Percentiles rank a stretch among this genome's conserved stretches.
These are phyloP conservation scores for Populus tremula DNA, from an alignment of 345 rosid genomes.

Conservation along the genomic window DNA sequence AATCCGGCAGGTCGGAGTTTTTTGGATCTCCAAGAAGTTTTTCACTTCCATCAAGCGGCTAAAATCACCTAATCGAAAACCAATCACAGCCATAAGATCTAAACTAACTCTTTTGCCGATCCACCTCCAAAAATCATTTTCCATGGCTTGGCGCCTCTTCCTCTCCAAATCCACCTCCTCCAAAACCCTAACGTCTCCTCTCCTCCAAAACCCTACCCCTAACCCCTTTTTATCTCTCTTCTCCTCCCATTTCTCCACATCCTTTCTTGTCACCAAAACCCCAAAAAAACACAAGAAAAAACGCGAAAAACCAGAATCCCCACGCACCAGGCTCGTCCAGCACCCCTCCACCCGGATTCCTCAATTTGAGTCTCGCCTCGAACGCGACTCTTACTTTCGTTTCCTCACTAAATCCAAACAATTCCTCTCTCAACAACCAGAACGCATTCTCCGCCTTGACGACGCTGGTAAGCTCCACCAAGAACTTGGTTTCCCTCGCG, in stretches of 20 bases:
- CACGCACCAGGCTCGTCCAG: slow-evolving; percentile 63
- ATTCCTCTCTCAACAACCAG: slow-evolving; percentile 65
- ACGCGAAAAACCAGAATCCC: slow-evolving; percentile 57
- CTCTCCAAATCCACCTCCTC: slow-evolving; percentile 10
- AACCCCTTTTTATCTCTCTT: background rate
- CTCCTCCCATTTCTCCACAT: slow-evolving; percentile 56
- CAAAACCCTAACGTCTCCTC: slow-evolving; percentile 26
- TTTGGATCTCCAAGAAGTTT: background rate
- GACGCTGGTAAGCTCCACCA: slow-evolving; percentile 83
- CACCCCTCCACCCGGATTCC: slow-evolving; percentile 44
- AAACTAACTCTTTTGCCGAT: too few relatives aligned
- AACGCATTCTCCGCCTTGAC: slow-evolving; percentile 60
- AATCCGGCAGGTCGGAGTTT: slow-evolving; percentile 75
- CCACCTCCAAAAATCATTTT: background rate
- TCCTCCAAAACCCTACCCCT: slow-evolving; percentile 19
- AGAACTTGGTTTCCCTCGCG: slow-evolving; percentile 88
- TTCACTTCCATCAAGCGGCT: background rate
- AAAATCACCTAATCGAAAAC: background rate
- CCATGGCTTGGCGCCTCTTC: slow-evolving; percentile 34
- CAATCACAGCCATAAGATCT: background rate
- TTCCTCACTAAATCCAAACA: slow-evolving; percentile 61
- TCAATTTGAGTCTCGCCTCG: slow-evolving; percentile 54
- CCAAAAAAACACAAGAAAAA: slow-evolving; percentile 52
- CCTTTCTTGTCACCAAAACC: slow-evolving; percentile 75
- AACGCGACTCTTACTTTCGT: slow-evolving; percentile 62